Percentiles rank a stretch among this genome's conserved stretches.
These are phyloP conservation scores for Phytophthora pini DNA, from an alignment of 352 stramenopile species.

Conservation along the genomic window DNA sequence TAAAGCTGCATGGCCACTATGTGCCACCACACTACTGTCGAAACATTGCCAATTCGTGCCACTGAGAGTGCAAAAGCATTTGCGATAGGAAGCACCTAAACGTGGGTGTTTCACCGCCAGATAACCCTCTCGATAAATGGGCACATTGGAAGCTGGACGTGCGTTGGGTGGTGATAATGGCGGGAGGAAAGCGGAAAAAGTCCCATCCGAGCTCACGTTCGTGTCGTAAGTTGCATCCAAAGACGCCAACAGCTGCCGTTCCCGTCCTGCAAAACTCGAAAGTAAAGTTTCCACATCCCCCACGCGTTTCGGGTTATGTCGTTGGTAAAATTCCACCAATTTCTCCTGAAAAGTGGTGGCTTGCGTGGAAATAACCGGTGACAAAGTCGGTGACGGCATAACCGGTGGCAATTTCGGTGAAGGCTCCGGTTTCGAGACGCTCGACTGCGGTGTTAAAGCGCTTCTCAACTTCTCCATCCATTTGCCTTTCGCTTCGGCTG, in stretches of 20 bases:
- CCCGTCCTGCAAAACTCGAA: constrained; percentile 62
- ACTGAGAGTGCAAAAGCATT: constrained; percentile 47
- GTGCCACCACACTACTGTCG: constrained; percentile 32
- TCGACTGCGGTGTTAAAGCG: constrained; percentile 26
- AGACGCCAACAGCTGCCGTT: constrained; percentile 61
- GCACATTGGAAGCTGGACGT: constrained; percentile 1
- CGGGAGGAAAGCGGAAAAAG: constrained; percentile 37
- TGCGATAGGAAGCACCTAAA: constrained; percentile 37
- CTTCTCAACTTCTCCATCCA: constrained; percentile 69
- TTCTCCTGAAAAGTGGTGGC: constrained; percentile 44
- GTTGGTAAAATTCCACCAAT: constrained; percentile 91
- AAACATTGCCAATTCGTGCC: constrained; percentile 44
- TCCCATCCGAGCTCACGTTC: constrained; percentile 38
- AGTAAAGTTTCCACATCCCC: constrained; percentile 80
- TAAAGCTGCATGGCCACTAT: constrained; percentile 21
- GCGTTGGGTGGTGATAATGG: constrained; percentile 2
- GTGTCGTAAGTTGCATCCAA: constrained; percentile 74
- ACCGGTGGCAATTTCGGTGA: background rate
- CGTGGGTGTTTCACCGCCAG: constrained; percentile 49
- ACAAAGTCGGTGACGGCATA: background rate
- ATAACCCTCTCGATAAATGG: constrained; percentile 40
- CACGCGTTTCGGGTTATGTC: constrained; percentile 90
- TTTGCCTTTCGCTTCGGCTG: constrained; percentile 50
- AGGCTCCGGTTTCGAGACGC: background rate
- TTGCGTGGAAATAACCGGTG: constrained; percentile 14